Evolutionary conservation across 768 basidiomycete species (phyloP), one percentile per base, ranked within the genome.

Genomic region (Mrakia blollopis): DNA sequence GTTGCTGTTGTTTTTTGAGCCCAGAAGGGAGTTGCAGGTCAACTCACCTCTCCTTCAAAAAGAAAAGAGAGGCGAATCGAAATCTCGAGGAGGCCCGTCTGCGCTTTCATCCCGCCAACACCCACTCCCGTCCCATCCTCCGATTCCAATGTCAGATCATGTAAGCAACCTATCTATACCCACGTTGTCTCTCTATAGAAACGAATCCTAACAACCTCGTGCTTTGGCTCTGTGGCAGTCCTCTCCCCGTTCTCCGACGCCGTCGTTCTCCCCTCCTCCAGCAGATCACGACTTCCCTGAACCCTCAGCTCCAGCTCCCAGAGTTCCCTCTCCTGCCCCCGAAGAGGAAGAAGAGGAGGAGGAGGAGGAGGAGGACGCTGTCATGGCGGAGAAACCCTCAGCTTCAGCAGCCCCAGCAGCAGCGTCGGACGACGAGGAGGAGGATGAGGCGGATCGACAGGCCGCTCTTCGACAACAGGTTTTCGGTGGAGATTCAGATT

Each of bases 401-500:
- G 37, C 35, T 23, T 39, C 21, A 5, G 21, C 65, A 23, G 39
- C 35, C 21, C 39, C 21, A 14, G 35, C 65, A 23, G 39, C 35
- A 30, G 63, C 11, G 35, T 30, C 37, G 10, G 65, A 39, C 35
- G 65, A 16, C 39, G 65, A 68, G 65, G 57, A 28, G 3, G 57
- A 28, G 13, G 39, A 35, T 16, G 65, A 21, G 8, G 65, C 65
- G 3, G 65, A 67, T 11, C 32, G 37, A 41, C 50, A 72, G 23
- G 32, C 16, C 2, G 54, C 32, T 30, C 72, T 72, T 30, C 47
- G 50, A 21, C 72, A 28, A 10, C 52, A 72, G 39, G 72, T 72
- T 9, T 72, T 72, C 8, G 72, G 72, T 57, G 70, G 44, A 50
- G 70, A 72, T 37, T 35, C 35, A n/a, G 72, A 72, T 39, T 72